Percentiles rank a stretch among this genome's conserved stretches.
Evolutionary conservation across 306 rosid species (phyloP).

Genomic region (cucumber (Cucumis sativus)): DNA sequence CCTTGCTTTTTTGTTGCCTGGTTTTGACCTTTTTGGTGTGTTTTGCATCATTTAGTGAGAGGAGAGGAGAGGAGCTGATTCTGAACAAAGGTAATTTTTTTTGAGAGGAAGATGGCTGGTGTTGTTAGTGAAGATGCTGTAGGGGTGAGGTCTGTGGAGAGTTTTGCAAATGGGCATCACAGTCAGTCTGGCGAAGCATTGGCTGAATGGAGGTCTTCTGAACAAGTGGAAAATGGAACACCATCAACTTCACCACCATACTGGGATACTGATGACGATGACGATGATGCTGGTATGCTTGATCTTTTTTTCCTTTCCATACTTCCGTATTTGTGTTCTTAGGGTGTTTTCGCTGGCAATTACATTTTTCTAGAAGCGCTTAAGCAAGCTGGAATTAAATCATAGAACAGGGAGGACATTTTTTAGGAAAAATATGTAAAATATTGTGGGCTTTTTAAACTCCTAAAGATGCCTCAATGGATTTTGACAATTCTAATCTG

Average conservation of each 20-base stretch:
- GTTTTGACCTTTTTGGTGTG: neutral
- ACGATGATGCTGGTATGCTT: conserved; percentile 53
- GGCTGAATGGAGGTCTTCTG: conserved; percentile 96
- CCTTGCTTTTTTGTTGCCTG: conserved; percentile 4
- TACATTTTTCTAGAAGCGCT: neutral
- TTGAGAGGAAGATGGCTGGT: conserved; percentile 72
- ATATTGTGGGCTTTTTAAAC: neutral
- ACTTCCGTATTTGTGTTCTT: neutral
- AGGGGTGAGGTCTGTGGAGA: conserved; percentile 61
- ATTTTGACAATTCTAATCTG: neutral
- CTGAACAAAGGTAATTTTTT: conserved; percentile 21
- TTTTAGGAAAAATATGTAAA: neutral
- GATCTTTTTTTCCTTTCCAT: neutral
- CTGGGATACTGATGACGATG: conserved; percentile 92
- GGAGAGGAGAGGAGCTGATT: conserved; percentile 20
- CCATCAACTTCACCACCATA: conserved; percentile 91
- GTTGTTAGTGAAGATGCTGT: conserved; percentile 61
- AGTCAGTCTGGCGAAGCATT: conserved; percentile 80
- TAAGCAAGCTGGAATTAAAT: neutral
- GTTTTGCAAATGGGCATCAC: conserved; percentile 59
- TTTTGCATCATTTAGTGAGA: conserved; percentile 16
- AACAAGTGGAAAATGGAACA: conserved; percentile 95
- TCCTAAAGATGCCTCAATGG: neutral
- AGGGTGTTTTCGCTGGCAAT: neutral
- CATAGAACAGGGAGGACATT: neutral